Evolutionary conservation across 352 stramenopile genomes (phyloP).

Genomic region (Phytophthora fragariae): DNA sequence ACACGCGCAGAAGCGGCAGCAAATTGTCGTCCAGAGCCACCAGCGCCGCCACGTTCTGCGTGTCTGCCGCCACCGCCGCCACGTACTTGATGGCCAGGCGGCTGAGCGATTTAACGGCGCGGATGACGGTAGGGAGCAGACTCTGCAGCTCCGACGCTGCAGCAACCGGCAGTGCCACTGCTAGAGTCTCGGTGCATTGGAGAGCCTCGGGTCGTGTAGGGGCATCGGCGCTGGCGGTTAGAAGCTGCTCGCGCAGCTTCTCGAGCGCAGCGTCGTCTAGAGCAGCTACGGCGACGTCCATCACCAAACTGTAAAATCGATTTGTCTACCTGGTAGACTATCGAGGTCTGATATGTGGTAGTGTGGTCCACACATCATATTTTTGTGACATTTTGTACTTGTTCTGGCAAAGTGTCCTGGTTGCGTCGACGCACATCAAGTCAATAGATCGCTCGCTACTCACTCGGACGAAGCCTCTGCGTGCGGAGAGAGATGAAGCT

Average conservation of each 20-base stretch:
- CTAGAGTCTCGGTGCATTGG: slow-evolving; percentile 22
- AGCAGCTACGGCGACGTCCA: slow-evolving; percentile 3
- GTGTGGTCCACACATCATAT: too few species aligned
- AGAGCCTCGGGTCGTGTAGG: slow-evolving; percentile 2
- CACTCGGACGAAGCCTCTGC: too few species aligned
- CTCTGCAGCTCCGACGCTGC: slow-evolving; percentile 16
- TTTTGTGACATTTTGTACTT: too few species aligned
- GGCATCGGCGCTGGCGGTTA: background rate
- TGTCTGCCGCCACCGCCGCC: slow-evolving; percentile 10
- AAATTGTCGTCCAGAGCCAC: slow-evolving; percentile 42
- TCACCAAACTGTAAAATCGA: background rate
- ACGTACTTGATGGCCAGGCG: slow-evolving; percentile 33
- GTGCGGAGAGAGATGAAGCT: slow-evolving; percentile 23
- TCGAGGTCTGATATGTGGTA: too few species aligned
- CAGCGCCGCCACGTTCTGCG: slow-evolving; percentile 15
- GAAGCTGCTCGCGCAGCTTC: slow-evolving; percentile 18
- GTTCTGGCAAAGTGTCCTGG: too few species aligned
- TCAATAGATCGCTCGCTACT: slow-evolving; percentile 3
- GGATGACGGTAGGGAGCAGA: slow-evolving; percentile 1
- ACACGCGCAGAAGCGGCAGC: slow-evolving; percentile 35
- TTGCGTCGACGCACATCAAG: too few species aligned
- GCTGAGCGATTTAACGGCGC: slow-evolving; percentile 46
- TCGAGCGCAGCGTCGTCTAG: slow-evolving; percentile 24
- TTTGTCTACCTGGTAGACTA: too few species aligned
- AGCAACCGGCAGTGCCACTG: slow-evolving; percentile 7